Evolutionary conservation across 73 alveolate genomes (phyloP).

Genomic region (Paramecium tetraurelia): DNA sequence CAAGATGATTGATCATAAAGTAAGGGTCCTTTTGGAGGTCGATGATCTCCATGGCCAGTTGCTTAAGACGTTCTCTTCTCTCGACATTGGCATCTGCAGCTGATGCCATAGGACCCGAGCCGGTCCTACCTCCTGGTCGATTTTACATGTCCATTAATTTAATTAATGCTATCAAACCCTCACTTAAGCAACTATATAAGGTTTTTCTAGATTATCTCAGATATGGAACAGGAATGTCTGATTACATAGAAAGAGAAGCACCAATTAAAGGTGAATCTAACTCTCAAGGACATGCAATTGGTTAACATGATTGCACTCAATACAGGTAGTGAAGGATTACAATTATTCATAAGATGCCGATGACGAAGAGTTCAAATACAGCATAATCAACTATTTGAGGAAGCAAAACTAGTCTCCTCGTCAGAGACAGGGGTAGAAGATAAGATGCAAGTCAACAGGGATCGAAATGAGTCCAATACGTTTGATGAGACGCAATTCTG

Average conservation of each 20-base stretch:
- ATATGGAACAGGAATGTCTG: background rate
- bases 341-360: constrained; percentile 30
- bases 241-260: constrained; percentile 25
- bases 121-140: constrained; percentile 88
- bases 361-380: constrained; percentile 33
- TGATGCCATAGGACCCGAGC: constrained; percentile 89
- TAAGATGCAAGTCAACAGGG: constrained; percentile 21
- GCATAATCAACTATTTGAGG: constrained; percentile 26
- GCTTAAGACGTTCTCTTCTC: constrained; percentile 92
- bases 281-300: background rate
- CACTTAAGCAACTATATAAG: background rate
- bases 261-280: background rate
- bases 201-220: background rate
- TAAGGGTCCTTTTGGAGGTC: constrained; percentile 98
- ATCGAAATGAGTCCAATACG: background rate
- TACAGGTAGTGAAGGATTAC: background rate
- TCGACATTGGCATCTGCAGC: constrained; percentile 81
- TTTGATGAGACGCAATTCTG: background rate
- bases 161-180: background rate
- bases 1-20: constrained; percentile 97
- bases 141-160: constrained; percentile 81
- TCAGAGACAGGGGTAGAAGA: background rate
- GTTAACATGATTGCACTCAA: constrained; percentile 33
- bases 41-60: constrained; percentile 95
- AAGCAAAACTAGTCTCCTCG: background rate